phyloP scores from a whole-genome alignment of 768 basidiomycete species.

The Lactarius hatsudake region DNA sequence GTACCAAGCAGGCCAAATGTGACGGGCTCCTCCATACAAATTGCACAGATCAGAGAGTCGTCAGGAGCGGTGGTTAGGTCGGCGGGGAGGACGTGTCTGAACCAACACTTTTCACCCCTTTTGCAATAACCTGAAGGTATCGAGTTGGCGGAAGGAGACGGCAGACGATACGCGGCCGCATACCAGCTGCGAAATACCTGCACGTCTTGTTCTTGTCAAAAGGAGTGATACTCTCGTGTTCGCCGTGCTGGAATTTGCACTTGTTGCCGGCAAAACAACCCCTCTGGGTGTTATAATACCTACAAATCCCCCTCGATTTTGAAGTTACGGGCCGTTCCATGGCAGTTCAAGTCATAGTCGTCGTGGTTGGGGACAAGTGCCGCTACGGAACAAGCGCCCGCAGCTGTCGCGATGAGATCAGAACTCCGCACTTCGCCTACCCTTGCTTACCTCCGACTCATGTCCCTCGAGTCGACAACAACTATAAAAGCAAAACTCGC shows the following conservation, averaged over 20 bases:
- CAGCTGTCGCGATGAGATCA: slow-evolving; percentile 3
- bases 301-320: slow-evolving; percentile 68
- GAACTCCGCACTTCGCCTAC: slow-evolving; percentile 4
- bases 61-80: background rate
- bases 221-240: slow-evolving; percentile 52
- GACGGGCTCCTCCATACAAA: slow-evolving; percentile 71
- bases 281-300: slow-evolving; percentile 57
- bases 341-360: slow-evolving; percentile 24
- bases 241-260: slow-evolving; percentile 78
- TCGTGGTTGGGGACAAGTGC: slow-evolving; percentile 9
- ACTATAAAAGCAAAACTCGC: slow-evolving; percentile 69
- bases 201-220: slow-evolving; percentile 73
- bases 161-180: slow-evolving; percentile 15
- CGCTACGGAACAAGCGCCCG: slow-evolving; percentile 5
- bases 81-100: slow-evolving; percentile 48
- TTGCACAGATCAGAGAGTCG: slow-evolving; percentile 58
- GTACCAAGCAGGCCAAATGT: slow-evolving; percentile 68
- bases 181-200: slow-evolving; percentile 59
- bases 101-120: slow-evolving; percentile 73
- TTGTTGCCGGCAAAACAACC: slow-evolving; percentile 67
- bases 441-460: slow-evolving; percentile 31
- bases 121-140: slow-evolving; percentile 60
- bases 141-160: background rate
- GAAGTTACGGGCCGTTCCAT: slow-evolving; percentile 57
- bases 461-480: slow-evolving; percentile 76